Evolutionary conservation across 768 basidiomycete species (phyloP).

Genomic region (Lactifluus echinatus): DNA sequence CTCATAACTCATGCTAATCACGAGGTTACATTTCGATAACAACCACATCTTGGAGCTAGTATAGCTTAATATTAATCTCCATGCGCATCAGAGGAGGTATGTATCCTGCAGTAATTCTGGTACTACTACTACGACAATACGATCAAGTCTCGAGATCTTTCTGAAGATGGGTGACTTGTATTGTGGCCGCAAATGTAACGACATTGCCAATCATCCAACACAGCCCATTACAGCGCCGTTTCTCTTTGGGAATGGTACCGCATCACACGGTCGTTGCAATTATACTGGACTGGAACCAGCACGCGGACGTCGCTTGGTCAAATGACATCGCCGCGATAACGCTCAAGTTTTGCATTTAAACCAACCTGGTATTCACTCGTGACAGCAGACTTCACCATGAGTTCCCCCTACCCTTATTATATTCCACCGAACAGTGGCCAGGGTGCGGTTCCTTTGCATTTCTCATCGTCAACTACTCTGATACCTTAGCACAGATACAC

Average conservation of each 20-base stretch:
- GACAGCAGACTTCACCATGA: slow-evolving; percentile 1
- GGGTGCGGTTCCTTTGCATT: not conserved
- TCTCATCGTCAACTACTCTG: not conserved
- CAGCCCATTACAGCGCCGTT: not conserved
- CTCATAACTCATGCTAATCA: slow-evolving; percentile 10
- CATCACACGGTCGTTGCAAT: slow-evolving; percentile 1
- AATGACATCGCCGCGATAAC: not conserved
- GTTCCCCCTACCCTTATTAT: not conserved
- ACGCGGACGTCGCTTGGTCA: not conserved
- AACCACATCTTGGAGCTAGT: slow-evolving; percentile 50
- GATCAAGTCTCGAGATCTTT: not conserved
- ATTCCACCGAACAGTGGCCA: not conserved
- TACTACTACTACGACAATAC: not conserved
- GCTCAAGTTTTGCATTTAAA: not conserved
- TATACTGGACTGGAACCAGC: not conserved
- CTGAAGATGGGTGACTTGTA: too few species aligned
- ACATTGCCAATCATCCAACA: not conserved
- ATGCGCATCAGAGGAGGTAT: not conserved
- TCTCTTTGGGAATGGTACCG: not conserved
- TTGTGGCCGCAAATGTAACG: not conserved
- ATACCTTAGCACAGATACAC: not conserved
- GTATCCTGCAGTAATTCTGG: not conserved
- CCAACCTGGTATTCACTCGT: not conserved
- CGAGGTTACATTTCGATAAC: slow-evolving; percentile 61
- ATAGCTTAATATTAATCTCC: not conserved